Evolutionary conservation across 257 asterid species (phyloP).

Genomic region (Capsicum rhomboideum): DNA sequence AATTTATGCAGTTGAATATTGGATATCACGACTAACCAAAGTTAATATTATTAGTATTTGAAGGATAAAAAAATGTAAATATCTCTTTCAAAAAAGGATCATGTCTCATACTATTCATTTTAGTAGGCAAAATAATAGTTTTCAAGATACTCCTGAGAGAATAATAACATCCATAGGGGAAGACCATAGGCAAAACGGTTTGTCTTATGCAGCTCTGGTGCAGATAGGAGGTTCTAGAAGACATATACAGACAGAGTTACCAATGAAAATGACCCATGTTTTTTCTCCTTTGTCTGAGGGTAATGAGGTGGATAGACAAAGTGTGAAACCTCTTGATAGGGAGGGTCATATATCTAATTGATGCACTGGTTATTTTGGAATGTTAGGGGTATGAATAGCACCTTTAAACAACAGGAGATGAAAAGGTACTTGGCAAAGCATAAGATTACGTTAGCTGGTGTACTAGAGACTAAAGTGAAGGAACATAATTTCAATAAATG

Average conservation of each 20-base stretch:
- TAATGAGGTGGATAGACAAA: neutral
- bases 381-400: neutral
- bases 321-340: neutral
- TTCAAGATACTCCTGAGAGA: neutral
- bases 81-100: too few species aligned
- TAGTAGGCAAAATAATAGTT: too few species aligned
- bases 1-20: too few species aligned
- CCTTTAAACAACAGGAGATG: neutral
- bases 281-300: neutral
- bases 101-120: too few species aligned
- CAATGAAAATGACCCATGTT: neutral
- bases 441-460: neutral
- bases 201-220: neutral
- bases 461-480: neutral
- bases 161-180: neutral
- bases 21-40: too few species aligned
- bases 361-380: neutral
- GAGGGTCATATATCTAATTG: neutral
- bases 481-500: neutral
- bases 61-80: too few species aligned
- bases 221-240: neutral
- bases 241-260: neutral
- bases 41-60: too few species aligned
- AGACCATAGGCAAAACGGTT: neutral
- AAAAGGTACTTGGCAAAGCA: neutral